These are phyloP conservation scores for Eutypa lata DNA, from an alignment of 2,329 filamentous ascomycete genomes.

Conservation along the genomic window DNA sequence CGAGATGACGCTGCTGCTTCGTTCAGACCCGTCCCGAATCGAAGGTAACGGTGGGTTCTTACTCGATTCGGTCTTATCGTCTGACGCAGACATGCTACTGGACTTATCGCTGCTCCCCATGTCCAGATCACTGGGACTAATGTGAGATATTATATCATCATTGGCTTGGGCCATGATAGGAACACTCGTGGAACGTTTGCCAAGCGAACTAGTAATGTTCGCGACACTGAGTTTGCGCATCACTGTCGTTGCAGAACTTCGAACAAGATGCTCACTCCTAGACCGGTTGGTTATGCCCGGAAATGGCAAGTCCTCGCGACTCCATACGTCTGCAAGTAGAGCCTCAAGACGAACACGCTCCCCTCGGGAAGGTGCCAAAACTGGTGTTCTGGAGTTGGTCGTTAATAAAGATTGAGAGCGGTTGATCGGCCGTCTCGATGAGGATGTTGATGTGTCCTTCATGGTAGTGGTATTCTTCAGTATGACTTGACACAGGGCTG, in stretches of 20 bases:
- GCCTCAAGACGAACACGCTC: slow-evolving; percentile 77
- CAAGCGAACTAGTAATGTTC: slow-evolving; percentile 74
- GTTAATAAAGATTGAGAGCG: slow-evolving; percentile 78
- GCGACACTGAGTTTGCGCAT: slow-evolving; percentile 86
- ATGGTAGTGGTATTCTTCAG: slow-evolving; percentile 79
- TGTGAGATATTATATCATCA: slow-evolving; percentile 23
- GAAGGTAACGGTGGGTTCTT: slow-evolving; percentile 23
- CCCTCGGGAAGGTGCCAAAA: slow-evolving; percentile 69
- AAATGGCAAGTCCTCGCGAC: slow-evolving; percentile 73
- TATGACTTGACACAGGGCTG: slow-evolving; percentile 70
- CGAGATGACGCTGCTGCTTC: slow-evolving; percentile 17
- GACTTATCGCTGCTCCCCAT: slow-evolving; percentile 18
- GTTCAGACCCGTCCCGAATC: slow-evolving; percentile 27
- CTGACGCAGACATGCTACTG: slow-evolving; percentile 6
- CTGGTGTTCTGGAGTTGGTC: slow-evolving; percentile 61
- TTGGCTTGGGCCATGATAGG: slow-evolving; percentile 32
- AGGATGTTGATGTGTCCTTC: slow-evolving; percentile 49
- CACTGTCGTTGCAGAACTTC: slow-evolving; percentile 77
- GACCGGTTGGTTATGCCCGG: slow-evolving; percentile 71
- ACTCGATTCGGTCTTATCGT: slow-evolving; percentile 14
- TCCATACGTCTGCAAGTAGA: slow-evolving; percentile 77
- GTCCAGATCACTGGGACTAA: slow-evolving; percentile 18
- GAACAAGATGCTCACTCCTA: slow-evolving; percentile 68
- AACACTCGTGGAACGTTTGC: slow-evolving; percentile 64
- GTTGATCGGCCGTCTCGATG: slow-evolving; percentile 56